Base-by-base conservation (phyloP, 192 early-diverging fungal species). In the Polychytrium aggregatum region DNA sequence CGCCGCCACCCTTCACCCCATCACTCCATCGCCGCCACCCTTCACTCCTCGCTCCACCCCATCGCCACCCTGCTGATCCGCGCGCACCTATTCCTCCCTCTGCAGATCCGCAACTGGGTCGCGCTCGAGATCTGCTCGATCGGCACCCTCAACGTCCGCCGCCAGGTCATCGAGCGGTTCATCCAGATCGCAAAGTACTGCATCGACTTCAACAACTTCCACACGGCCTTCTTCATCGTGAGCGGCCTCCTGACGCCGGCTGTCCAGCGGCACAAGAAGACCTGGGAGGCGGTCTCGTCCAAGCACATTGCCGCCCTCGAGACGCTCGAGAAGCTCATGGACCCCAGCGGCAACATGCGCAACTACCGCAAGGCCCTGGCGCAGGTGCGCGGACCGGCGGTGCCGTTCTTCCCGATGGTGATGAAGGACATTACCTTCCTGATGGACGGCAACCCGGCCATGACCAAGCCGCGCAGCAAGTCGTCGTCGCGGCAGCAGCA, bases 401-500 rank as follows among this genome's bases (percentile, higher is more conserved):
- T 84, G 21, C 75, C 78, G 16, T 86, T 83, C 46, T 65, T 86
- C 17, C 81, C 82, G 0, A 56, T 83, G 7, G 59, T 83, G 4
- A 65, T 87, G 40, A 87, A 87, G 47, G 85, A 87, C 48, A 62
- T 82, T 22, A 82, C 76, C 13, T 83, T 87, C 52, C 63, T 83
- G 33, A 57, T 83, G 44, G 82, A 87, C 42, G 85, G 85, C n/a
- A 84, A 79, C 30, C 63, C 68, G 16, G 42, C 38, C 8, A 41
- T n/a, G 18, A 41, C n/a, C 40, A 11, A 33, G 31, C 31, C 31
- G 11, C 31, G 31, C 31, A 33, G 4, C 31, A 11, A 33, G 11
- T 11, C 6, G 29, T 11, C 11, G 44, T 17, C 6, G 31, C 31
- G 31, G 31, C 31, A 33, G 31, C 11, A 11, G 31, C 31, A 30